Evolutionary conservation across 176 grass and related monocot species (phyloP), one percentile per base, ranked within the genome.

Genomic region (Carex pumila): DNA sequence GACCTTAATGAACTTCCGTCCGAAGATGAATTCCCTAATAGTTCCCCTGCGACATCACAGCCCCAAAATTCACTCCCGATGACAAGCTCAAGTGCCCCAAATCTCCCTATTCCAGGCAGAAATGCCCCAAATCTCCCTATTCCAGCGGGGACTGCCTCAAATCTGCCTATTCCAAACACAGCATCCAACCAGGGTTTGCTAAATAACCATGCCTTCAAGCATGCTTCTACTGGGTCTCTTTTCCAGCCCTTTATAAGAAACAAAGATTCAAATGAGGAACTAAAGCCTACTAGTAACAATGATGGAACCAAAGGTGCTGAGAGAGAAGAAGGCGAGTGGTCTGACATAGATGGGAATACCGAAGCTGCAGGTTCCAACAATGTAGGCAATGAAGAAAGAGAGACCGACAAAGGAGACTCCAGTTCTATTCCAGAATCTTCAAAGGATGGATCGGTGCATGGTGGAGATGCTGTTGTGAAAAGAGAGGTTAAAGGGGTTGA

Each of bases 281-380:
- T 52, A 17, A 84, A 74, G 45, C 36, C 30, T 64, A 70, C 64
- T 14, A 53, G 81, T 41, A 83, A 72, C 61, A 85, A 75, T 82
- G 90, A 90, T 25, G 61, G 80, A 85, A 21, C 74, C 37, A 83
- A 85, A 81, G 57, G 79, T 57, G 80, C 79, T 89, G 96, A 99
- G 90, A 99, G 90, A 90, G 96, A 99, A 95, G 96, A 95, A 85
- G 96, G 96, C 5, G 96, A 99, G 74, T 99, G 96, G 93, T 99
- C 93, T 89, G 96, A 99, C 87, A 86, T 88, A 82, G 96, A 95
- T 83, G 84, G 74, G 47, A 86, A 84, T 86, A 85, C 86, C 85
- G 93, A 99, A 45, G 89, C 81, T 10, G 81, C n/a, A 6, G 85
- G 77, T 53, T 86, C 79, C 62, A 50, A 69, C 61, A 86, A 83